Percentiles rank a stretch among this genome's conserved stretches.
Conservation (phyloP, 768 basidiomycete genomes). For the Agaricus subrufescens region DNA sequence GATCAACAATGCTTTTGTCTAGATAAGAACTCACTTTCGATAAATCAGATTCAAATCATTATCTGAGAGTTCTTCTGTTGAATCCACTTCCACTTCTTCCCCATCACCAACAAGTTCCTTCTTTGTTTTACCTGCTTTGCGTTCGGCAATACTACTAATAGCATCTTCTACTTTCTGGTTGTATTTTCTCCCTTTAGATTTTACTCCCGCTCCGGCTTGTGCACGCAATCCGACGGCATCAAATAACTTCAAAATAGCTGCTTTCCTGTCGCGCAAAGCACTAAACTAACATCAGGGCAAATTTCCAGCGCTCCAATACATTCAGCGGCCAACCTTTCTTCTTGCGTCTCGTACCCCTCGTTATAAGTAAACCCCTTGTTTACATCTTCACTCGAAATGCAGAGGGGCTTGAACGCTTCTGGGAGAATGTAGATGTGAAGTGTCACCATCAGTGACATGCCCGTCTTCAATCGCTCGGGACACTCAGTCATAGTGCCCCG, state of each 20-base stretch:
- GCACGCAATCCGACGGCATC: conserved; percentile 70
- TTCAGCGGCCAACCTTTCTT: conserved; percentile 49
- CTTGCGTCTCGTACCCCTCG: conserved; percentile 75
- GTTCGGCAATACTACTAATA: conserved; percentile 35
- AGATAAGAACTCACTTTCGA: conserved; percentile 49
- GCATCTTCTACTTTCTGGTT: conserved; percentile 33
- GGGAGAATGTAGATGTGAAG: conserved; percentile 66
- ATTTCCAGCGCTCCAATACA: not conserved
- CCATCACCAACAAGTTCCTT: conserved; percentile 76
- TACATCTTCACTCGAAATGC: not conserved
- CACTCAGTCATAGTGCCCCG: conserved; percentile 75
- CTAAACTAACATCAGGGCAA: conserved; percentile 16
- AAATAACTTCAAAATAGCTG: conserved; percentile 69
- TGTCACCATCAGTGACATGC: conserved; percentile 73
- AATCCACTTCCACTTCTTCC: conserved; percentile 81
- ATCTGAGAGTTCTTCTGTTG: conserved; percentile 76
- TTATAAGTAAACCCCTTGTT: conserved; percentile 44
- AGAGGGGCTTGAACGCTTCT: conserved; percentile 52
- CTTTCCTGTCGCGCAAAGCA: conserved; percentile 74
- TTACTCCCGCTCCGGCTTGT: conserved; percentile 32
- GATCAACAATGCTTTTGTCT: not conserved
- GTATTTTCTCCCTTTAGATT: conserved; percentile 25
- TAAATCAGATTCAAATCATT: conserved; percentile 83
- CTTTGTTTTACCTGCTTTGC: conserved; percentile 33
- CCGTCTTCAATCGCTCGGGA: conserved; percentile 64